Evolutionary conservation across 208 protist species (phyloP).

Genomic region (Trypanosoma theileri): DNA sequence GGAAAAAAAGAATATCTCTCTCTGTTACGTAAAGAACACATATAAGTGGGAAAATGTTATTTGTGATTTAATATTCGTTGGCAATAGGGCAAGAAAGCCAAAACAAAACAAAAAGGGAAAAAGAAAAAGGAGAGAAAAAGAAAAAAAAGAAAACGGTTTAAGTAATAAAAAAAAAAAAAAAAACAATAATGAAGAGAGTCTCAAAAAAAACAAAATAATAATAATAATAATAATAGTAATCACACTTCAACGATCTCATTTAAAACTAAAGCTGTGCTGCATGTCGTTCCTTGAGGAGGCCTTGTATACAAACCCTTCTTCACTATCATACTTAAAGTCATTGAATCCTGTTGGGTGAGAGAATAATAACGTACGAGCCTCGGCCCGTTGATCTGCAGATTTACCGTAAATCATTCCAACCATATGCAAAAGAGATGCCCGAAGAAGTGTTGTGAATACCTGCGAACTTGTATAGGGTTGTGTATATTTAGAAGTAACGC

Average conservation of each 20-base stretch:
- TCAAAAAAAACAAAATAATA: neutral
- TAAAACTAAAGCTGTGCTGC: neutral
- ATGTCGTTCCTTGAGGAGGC: neutral
- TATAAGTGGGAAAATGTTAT: no score
- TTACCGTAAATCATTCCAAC: conserved; percentile 28
- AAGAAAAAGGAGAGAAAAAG: neutral
- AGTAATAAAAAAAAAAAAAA: neutral
- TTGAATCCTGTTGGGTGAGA: conserved; percentile 26
- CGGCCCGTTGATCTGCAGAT: conserved; percentile 4
- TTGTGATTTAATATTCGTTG: no score
- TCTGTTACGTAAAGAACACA: no score
- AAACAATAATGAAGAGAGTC: neutral
- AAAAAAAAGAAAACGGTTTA: neutral
- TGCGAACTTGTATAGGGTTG: conserved; percentile 16
- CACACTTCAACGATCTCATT: neutral
- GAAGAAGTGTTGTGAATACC: conserved; percentile 30
- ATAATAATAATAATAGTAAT: neutral
- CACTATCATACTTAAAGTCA: conserved; percentile 19
- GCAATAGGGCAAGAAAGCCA: neutral
- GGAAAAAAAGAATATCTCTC: no score
- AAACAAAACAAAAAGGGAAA: neutral
- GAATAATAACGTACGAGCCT: conserved; percentile 17
- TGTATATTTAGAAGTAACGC: conserved; percentile 35
- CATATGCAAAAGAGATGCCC: conserved; percentile 36
- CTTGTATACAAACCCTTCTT: conserved; percentile 23